Percentiles rank a stretch among this genome's conserved stretches.
These are phyloP conservation scores for Dissophora globulifera DNA, from an alignment of 192 early-diverging fungal genomes.

Conservation along the genomic window DNA sequence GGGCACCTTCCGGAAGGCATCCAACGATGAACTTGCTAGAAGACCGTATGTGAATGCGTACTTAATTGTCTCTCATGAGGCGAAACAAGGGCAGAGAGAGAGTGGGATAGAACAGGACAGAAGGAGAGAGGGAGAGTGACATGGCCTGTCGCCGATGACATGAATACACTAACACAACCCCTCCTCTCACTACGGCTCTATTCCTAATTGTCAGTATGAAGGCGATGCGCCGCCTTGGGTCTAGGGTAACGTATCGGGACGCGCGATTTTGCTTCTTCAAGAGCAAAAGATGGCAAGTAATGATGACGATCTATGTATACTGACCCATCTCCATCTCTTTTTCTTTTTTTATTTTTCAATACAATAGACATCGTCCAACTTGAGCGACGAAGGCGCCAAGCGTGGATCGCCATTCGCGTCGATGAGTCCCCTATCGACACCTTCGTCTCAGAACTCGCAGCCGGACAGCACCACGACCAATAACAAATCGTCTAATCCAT, in stretches of 20 bases:
- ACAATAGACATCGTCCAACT: constrained; percentile 7
- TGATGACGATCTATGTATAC: background rate
- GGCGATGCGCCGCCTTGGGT: constrained; percentile 17
- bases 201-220: constrained; percentile 9
- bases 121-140: too few species aligned
- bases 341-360: background rate
- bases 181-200: background rate
- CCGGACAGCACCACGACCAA: background rate
- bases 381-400: constrained; percentile 14
- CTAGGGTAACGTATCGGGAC: constrained; percentile 28
- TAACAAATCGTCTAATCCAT: background rate
- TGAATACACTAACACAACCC: background rate
- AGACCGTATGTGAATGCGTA: constrained; percentile 17
- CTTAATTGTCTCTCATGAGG: background rate
- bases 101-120: too few species aligned
- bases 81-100: too few species aligned
- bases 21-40: constrained; percentile 23
- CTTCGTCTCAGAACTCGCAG: background rate
- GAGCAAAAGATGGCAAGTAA: background rate
- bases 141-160: background rate
- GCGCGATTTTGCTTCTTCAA: too few species aligned
- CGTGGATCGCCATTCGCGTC: constrained; percentile 13
- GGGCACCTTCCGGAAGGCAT: constrained; percentile 21
- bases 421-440: background rate
- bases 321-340: too few species aligned